These are phyloP conservation scores for Talaromyces sp. DNA, from an alignment of 2,329 filamentous ascomycete genomes.

Conservation along the genomic window DNA sequence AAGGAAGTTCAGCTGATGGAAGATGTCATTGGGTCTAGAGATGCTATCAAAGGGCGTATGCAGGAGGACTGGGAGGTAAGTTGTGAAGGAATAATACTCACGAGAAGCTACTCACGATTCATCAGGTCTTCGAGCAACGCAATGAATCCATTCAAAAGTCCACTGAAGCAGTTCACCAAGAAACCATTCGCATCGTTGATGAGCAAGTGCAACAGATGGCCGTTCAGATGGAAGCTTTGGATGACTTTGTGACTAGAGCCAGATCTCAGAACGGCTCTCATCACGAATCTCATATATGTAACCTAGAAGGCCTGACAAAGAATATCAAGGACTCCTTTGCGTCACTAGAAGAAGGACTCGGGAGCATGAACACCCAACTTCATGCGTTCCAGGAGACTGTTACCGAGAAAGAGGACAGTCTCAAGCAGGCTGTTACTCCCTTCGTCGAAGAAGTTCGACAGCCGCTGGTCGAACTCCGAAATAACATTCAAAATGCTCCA, in stretches of 20 bases:
- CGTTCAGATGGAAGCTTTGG: conserved; percentile 82
- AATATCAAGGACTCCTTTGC: conserved; percentile 71
- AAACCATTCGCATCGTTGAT: conserved; percentile 85
- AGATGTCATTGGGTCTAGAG: conserved; percentile 68
- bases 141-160: conserved; percentile 80
- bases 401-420: conserved; percentile 55
- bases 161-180: conserved; percentile 82
- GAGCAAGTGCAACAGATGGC: conserved; percentile 84
- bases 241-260: conserved; percentile 83
- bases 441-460: conserved; percentile 60
- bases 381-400: conserved; percentile 67
- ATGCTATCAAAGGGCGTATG: conserved; percentile 74
- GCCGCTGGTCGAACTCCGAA: conserved; percentile 68
- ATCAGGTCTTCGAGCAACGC: conserved; percentile 67
- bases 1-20: conserved; percentile 68
- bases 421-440: conserved; percentile 61
- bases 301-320: conserved; percentile 62
- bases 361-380: conserved; percentile 64
- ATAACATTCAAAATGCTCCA: conserved; percentile 60
- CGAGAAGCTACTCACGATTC: conserved; percentile 25
- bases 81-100: neutral
- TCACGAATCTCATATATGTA: conserved; percentile 65
- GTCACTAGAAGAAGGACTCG: conserved; percentile 68
- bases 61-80: conserved; percentile 81
- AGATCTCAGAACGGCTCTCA: conserved; percentile 75